Percentiles rank a stretch among this genome's conserved stretches.
Conservation (phyloP, 192 early-diverging fungal genomes). For the Helicostylum pulchrum region DNA sequence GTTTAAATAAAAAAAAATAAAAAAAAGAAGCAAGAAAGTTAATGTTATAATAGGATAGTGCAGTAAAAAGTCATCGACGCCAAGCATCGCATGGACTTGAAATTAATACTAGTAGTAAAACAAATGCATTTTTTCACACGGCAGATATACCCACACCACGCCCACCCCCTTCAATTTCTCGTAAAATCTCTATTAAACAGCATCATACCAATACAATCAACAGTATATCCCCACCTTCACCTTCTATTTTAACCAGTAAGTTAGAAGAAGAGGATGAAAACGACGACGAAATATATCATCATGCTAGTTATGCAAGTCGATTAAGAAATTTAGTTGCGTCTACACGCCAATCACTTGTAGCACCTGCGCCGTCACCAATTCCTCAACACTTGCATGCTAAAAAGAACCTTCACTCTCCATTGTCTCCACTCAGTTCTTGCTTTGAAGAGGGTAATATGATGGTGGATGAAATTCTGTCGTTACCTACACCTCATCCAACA, state of each 20-base stretch:
- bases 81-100: conserved; percentile 15
- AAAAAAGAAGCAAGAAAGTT: not conserved
- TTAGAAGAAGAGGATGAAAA: not conserved
- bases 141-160: conserved; percentile 18
- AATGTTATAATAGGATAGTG: not conserved
- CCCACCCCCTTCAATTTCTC: conserved; percentile 20
- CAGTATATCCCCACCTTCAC: not conserved
- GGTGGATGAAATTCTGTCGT: conserved; percentile 4
- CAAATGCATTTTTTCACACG: conserved; percentile 14
- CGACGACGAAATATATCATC: not conserved
- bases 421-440: not conserved
- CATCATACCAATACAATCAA: not conserved
- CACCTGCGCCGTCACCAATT: conserved; percentile 18
- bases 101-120: conserved; percentile 11
- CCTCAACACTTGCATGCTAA: conserved; percentile 16
- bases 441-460: not conserved
- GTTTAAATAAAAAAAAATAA: not conserved
- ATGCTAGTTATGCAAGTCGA: conserved; percentile 10
- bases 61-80: not conserved
- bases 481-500: conserved; percentile 5
- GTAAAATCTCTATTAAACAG: conserved; percentile 5
- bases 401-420: conserved; percentile 1
- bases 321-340: conserved; percentile 14
- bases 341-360: conserved; percentile 5
- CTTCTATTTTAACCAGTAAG: not conserved